These are phyloP conservation scores for Coelastrella sp. DNA, from an alignment of 139 green algal genomes.

Conservation along the genomic window DNA sequence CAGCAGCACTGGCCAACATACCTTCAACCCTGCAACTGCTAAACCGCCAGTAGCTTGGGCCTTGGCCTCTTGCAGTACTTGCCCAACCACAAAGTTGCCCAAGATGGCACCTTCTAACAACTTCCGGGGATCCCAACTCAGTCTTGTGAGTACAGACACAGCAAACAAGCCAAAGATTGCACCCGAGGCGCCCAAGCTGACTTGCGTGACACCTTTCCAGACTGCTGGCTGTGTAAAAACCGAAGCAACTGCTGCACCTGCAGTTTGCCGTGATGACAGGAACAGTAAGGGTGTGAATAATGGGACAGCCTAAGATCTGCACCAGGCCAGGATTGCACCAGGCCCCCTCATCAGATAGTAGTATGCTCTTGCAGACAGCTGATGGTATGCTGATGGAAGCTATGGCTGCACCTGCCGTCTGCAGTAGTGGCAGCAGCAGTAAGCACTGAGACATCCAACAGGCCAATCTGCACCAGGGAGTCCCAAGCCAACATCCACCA, in stretches of 20 bases:
- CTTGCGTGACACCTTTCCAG: slow-evolving; percentile 13
- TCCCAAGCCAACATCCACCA: no score
- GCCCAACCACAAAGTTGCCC: slow-evolving; percentile 87
- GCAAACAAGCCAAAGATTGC: slow-evolving; percentile 95
- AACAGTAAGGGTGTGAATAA: no score
- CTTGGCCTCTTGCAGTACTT: slow-evolving; percentile 66
- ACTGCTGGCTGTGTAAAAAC: slow-evolving; percentile 50
- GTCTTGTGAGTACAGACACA: slow-evolving; percentile 73
- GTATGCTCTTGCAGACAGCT: no score
- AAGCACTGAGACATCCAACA: no score
- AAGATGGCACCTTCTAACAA: slow-evolving; percentile 86
- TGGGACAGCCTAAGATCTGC: no score
- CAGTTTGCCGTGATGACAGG: background rate
- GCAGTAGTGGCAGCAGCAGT: no score
- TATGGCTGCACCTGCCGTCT: no score
- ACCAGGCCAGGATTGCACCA: no score
- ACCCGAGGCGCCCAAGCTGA: slow-evolving; percentile 76
- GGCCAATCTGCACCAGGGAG: no score
- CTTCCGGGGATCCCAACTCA: slow-evolving; percentile 75
- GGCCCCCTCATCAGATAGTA: no score
- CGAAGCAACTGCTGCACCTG: slow-evolving; percentile 68
- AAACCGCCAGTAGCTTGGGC: slow-evolving; percentile 63
- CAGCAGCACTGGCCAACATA: background rate
- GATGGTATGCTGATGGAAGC: no score
- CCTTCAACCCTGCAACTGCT: slow-evolving; percentile 49